Base-by-base conservation (phyloP, 2,329 filamentous ascomycete species). In the Graphiopsis chlorocephala region DNA sequence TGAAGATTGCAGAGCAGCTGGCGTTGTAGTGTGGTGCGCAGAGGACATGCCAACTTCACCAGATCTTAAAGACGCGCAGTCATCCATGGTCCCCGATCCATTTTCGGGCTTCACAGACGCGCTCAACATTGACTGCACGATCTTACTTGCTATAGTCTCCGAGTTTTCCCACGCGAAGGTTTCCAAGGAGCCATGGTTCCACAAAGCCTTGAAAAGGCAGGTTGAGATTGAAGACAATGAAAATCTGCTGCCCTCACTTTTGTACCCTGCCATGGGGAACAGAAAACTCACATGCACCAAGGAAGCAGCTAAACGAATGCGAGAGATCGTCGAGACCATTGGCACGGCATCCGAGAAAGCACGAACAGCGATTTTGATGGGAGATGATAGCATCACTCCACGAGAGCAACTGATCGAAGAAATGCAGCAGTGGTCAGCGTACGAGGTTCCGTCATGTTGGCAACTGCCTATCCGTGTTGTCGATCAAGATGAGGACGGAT, bases 81-180 rank as follows among this genome's bases (percentile, higher is more conserved):
- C 65, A 4, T 67, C 65, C 47, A 74, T 83, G 70, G 74, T 75
- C 17, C 71, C 76, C n/a, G 74, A 81, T 62, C 76, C 78, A 1
- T 76, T 77, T 53, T 66, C 72, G 2, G 64, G 66, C 4, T 78
- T 82, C 63, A 76, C 80, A 2, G 66, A 74, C 6, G 79, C 76
- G 0, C 70, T 88, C 29, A 88, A 89, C 71, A 82, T 89, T 63
- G 87, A 89, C 74, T 88, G 86, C 62, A 92, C 90, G 1, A 85
- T 92, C 55, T 82, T 93, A 6, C 83, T 93, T 5, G 90, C 89
- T 4, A 79, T 93, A 2, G 85, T 89, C 1, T 92, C 90, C 0
- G 90, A 93, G 70, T 86, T 93, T 28, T 90, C 88, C 1, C 89
- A 93, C 72, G 77, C 78, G 35, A 72, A 77, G 42, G 78, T 80